These are phyloP conservation scores for Cyathus striatus DNA, from an alignment of 768 basidiomycete species.

Conservation along the genomic window DNA sequence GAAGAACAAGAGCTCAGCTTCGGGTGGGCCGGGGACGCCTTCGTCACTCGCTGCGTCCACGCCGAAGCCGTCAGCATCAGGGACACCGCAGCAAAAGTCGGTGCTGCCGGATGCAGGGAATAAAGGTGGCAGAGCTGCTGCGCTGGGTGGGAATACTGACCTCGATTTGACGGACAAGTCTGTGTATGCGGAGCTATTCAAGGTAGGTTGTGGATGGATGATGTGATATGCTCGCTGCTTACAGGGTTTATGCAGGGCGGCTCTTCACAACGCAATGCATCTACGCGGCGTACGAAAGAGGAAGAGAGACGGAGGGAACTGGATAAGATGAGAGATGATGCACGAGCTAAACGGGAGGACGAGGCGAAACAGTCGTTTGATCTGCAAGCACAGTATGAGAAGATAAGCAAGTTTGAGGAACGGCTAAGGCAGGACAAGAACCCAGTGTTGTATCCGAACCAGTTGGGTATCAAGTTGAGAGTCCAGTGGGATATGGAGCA, in stretches of 20 bases:
- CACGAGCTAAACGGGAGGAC: slow-evolving; percentile 45
- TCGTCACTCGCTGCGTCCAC: slow-evolving; percentile 8
- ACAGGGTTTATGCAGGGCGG: neutral
- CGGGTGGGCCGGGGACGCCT: slow-evolving; percentile 17
- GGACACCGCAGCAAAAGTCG: slow-evolving; percentile 19
- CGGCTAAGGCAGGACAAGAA: slow-evolving; percentile 42
- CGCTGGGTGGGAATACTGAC: slow-evolving; percentile 44
- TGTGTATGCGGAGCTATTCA: slow-evolving; percentile 64
- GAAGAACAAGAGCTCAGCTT: slow-evolving; percentile 43
- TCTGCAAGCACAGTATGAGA: slow-evolving; percentile 54
- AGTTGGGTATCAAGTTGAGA: slow-evolving; percentile 52
- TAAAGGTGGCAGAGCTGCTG: slow-evolving; percentile 30
- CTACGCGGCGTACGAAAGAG: slow-evolving; percentile 46
- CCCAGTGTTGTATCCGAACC: slow-evolving; percentile 57
- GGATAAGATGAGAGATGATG: slow-evolving; percentile 67
- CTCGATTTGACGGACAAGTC: slow-evolving; percentile 57
- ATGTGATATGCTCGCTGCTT: neutral
- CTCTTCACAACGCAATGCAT: slow-evolving; percentile 3
- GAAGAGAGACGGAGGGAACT: slow-evolving; percentile 67
- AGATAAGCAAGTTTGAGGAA: slow-evolving; percentile 61
- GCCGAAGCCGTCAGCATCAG: slow-evolving; percentile 22
- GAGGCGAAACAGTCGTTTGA: slow-evolving; percentile 50
- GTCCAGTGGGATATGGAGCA: slow-evolving; percentile 41
- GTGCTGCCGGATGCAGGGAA: slow-evolving; percentile 19
- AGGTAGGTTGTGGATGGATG: slow-evolving; percentile 39